Evolutionary conservation across 495 filamentous ascomycete genomes (phyloP), one percentile per base, ranked within the genome.

Genomic region (Penicillium odoratum): DNA sequence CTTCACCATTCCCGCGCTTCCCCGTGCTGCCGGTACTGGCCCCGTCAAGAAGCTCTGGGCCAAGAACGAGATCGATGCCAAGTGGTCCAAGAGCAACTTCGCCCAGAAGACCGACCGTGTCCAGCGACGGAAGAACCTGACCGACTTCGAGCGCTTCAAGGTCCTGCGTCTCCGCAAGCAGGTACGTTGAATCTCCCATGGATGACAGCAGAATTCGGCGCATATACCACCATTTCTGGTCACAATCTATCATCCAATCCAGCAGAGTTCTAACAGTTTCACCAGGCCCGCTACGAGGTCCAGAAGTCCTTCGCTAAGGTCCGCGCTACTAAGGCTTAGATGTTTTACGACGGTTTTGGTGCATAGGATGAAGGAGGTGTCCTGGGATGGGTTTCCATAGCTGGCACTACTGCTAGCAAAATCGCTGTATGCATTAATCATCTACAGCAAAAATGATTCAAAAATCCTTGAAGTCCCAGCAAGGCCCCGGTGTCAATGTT

Each of bases 121-220:
- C 65, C 84, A 91, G 81, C 91, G 91, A 83, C 87, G 95, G 81
- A 87, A 85, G 78, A 86, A 87, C 66, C 83, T 99, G 60, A 93
- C 84, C 81, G 95, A 99, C 83, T 98, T 99, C 74, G 95, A 99
- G 84, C 88, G 94, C 71, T 99, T 98, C 90, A 97, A 98, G 87
- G 93, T 98, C 65, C 83, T 98, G 84, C 83, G 91, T 74, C 82
- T 97, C 80, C 92, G 88, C 86, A 98, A 98, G 87, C 93, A 97
- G 89, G 85, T 88, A 79, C 60, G 85, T 51, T 38, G 7, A 51
- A 13, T 49, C 3, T 8, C 10, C 38, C 38, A 31, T n/a, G 7
- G 4, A 40, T 48, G 28, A 21, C 3, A 31, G 15, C n/a, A 30
- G 46, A 26, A 30, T 28, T 28, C 13, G 46, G 10, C 13, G 31